Evolutionary conservation across 495 filamentous ascomycete species (phyloP).

Genomic region (Xylaria scruposa): DNA sequence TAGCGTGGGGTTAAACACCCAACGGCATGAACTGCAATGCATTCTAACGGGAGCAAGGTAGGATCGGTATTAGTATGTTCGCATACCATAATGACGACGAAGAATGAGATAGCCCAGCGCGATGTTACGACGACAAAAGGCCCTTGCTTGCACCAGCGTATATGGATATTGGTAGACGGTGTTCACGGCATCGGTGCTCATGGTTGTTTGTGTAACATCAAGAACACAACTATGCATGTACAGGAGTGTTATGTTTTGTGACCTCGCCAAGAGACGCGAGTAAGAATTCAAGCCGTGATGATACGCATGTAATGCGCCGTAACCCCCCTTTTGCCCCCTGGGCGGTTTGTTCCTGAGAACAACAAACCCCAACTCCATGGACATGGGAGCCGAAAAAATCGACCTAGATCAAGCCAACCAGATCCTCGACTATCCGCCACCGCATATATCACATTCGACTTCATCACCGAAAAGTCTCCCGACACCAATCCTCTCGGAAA

Average conservation of each 20-base stretch:
- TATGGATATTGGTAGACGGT: not conserved
- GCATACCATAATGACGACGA: not conserved
- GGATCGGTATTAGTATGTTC: not conserved
- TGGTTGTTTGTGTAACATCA: conserved; percentile 13
- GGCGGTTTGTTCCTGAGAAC: not conserved
- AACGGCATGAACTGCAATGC: conserved; percentile 22
- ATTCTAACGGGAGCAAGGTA: not conserved
- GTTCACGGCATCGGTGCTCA: not conserved
- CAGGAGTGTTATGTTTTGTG: not conserved
- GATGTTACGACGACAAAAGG: conserved; percentile 22
- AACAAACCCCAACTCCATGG: not conserved
- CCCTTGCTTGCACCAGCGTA: conserved; percentile 22
- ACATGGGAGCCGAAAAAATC: not conserved
- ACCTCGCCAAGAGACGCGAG: conserved; percentile 18
- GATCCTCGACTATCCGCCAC: not conserved
- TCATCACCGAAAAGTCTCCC: not conserved
- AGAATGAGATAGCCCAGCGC: not conserved
- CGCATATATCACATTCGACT: conserved; percentile 15
- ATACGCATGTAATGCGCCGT: conserved; percentile 8
- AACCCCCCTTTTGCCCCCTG: not conserved
- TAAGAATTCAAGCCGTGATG: conserved; percentile 16
- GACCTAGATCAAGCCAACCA: not conserved
- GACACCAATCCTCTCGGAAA: conserved; percentile 7
- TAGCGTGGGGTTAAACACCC: conserved; percentile 14
- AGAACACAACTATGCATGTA: conserved; percentile 1